phyloP scores from a whole-genome alignment of 331 rosid species.

The Malus hybrid region DNA sequence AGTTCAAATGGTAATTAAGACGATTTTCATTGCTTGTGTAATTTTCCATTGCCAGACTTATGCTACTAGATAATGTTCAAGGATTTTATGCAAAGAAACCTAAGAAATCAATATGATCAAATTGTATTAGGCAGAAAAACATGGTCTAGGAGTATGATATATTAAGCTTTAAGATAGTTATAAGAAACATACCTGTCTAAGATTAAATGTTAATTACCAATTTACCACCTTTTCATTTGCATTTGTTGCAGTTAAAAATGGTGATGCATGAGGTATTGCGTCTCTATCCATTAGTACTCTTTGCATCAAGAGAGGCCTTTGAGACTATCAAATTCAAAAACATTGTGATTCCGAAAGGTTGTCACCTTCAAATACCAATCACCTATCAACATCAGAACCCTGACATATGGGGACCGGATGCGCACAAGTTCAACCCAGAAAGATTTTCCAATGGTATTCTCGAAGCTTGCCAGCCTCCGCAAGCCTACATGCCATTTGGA shows the following conservation, averaged over 20 bases:
- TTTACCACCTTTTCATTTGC: no score
- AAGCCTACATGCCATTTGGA: slow-evolving; percentile 53
- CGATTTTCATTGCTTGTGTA: background rate
- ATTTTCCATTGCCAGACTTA: no score
- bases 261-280: slow-evolving; percentile 57
- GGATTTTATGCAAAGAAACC: no score
- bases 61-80: no score
- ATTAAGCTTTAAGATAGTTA: no score
- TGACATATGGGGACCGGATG: slow-evolving; percentile 40
- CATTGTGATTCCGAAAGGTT: slow-evolving; percentile 43
- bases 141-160: no score
- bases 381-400: slow-evolving; percentile 26
- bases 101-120: no score
- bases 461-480: slow-evolving; percentile 36
- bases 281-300: slow-evolving; percentile 32
- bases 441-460: slow-evolving; percentile 39
- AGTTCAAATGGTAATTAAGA: no score
- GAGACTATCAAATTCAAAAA: slow-evolving; percentile 30
- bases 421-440: slow-evolving; percentile 36
- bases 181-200: no score
- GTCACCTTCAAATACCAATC: slow-evolving; percentile 39
- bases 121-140: no score
- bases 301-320: slow-evolving; percentile 20
- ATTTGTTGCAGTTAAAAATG: slow-evolving; percentile 23
- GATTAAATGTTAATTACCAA: background rate